A percentile compares a stretch with the other conserved stretches of the same genome.
These are phyloP conservation scores for Rubus idaeus DNA, from an alignment of 306 rosid genomes.

Conservation along the genomic window DNA sequence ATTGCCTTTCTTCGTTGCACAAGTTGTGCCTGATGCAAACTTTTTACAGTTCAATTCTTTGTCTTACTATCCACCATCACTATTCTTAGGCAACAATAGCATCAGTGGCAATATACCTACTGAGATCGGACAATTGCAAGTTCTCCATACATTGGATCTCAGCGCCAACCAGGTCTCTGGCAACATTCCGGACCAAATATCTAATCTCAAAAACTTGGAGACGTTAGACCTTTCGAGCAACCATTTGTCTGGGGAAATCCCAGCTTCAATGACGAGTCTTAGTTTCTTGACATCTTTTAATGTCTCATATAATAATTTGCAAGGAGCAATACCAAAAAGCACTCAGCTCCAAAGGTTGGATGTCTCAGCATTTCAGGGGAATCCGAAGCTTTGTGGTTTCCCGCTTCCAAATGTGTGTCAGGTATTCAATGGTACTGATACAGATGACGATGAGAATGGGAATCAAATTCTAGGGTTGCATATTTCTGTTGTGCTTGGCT, in stretches of 20 bases:
- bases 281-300: not conserved
- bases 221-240: not conserved
- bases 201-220: not conserved
- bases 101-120: not conserved
- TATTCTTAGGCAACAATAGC: not conserved
- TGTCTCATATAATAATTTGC: not conserved
- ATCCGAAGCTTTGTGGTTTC: constrained; percentile 11
- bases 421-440: not conserved
- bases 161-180: not conserved
- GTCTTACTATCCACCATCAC: not conserved
- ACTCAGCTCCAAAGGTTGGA: not conserved
- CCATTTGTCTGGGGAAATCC: constrained; percentile 9
- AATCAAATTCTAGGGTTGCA: not conserved
- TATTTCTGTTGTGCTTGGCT: not conserved
- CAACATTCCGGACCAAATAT: constrained; percentile 3
- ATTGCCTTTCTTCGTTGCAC: not conserved
- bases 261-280: not conserved
- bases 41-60: not conserved
- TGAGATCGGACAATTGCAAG: not conserved
- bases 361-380: constrained; percentile 3
- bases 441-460: not conserved
- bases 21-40: not conserved
- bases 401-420: not conserved
- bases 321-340: not conserved
- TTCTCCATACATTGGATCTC: not conserved